These are phyloP conservation scores for Coniella lustricola DNA, from an alignment of 2,329 filamentous ascomycete species.

Conservation along the genomic window DNA sequence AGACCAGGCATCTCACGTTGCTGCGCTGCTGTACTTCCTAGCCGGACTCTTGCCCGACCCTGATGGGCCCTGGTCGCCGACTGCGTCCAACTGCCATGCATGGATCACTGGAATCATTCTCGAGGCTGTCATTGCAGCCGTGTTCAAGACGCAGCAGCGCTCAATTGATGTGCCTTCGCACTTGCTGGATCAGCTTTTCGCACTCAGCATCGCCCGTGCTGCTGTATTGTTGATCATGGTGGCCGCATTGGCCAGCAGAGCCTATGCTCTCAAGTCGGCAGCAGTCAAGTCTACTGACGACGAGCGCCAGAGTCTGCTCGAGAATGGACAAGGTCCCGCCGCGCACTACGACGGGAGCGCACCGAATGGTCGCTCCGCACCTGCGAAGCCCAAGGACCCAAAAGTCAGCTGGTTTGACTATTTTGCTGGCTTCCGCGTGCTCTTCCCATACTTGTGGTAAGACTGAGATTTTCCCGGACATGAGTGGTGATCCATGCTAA, in stretches of 20 bases:
- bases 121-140: constrained; percentile 30
- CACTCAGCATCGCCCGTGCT: constrained; percentile 27
- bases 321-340: constrained; percentile 29
- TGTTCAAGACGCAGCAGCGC: constrained; percentile 26
- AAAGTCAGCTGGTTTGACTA: constrained; percentile 39
- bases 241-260: constrained; percentile 22
- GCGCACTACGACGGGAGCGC: constrained; percentile 20
- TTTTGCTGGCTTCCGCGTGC: constrained; percentile 35
- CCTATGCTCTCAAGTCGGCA: constrained; percentile 25
- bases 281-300: constrained; percentile 24
- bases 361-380: constrained; percentile 19
- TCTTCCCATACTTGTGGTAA: constrained; percentile 39
- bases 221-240: constrained; percentile 30
- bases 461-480: constrained; percentile 6
- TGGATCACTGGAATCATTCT: constrained; percentile 30
- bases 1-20: constrained; percentile 30
- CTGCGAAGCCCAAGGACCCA: constrained; percentile 22
- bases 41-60: constrained; percentile 36
- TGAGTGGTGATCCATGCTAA: not conserved
- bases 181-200: constrained; percentile 26
- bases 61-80: constrained; percentile 36
- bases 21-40: constrained; percentile 34
- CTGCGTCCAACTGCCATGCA: constrained; percentile 28
- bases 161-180: constrained; percentile 23
- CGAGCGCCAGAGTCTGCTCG: constrained; percentile 33